Evolutionary conservation across 768 basidiomycete genomes (phyloP), one percentile per base, ranked within the genome.

Genomic region (Phlebiopsis gigantea): DNA sequence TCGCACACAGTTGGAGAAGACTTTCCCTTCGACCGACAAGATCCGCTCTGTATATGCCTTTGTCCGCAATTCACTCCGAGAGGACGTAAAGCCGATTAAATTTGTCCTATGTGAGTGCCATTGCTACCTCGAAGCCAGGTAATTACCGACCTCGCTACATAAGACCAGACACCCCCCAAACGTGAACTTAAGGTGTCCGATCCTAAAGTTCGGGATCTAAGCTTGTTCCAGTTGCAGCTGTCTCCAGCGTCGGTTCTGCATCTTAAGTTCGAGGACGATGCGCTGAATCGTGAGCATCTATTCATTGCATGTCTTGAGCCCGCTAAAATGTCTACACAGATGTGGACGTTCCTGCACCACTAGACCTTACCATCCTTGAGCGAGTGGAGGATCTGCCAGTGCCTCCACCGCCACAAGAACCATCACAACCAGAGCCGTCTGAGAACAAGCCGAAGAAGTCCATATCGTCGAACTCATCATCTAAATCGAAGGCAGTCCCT

Each of bases 41-140:
- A 91, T 96, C 50, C 80, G 81, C 49, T 77, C 86, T 2, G 82
- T 96, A 8, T 95, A 96, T 67, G 89, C 88, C 9, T 94, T 94
- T 61, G 90, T 93, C 52, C 80, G 87, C 30, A 72, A 76, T 29
- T 80, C 82, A 21, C 73, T 96, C 30, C 73, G 82, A 43, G 88
- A 90, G 55, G 89, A 92, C 59, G 82, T 85, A 45, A 84, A 89
- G 67, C 78, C 84, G 2, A 81, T 82, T 71, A 91, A 92, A 64
- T 96, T 93, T 64, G 77, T 93, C 39, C 76, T 96, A 39, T 95
- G 93, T 94, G 63, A 52, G 84, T 78, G 2, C 24, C 30, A n/a
- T 50, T 14, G 53, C 9, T 39, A 10, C 12, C 2, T 17, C 10
- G 44, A 15, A 25, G 15, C 5, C 8, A 28, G 28, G 10, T 14